Evolutionary conservation across 2,329 filamentous ascomycete species (phyloP).

Genomic region (Clonostachys solani): DNA sequence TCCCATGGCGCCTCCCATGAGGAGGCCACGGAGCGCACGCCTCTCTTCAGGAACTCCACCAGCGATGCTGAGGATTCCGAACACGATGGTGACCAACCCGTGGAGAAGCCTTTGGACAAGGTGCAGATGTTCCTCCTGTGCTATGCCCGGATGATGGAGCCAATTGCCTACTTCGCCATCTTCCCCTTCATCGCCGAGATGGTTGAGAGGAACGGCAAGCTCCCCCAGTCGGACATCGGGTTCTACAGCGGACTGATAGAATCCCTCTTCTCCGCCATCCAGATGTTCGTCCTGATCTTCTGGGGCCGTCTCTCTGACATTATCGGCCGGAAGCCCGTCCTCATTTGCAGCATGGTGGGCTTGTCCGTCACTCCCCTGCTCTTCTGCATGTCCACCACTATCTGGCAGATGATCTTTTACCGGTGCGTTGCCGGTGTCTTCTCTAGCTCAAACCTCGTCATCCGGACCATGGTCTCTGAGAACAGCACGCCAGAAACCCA

Average conservation of each 20-base stretch:
- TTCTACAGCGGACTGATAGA: constrained; percentile 78
- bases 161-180: constrained; percentile 79
- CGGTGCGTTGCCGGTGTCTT: constrained; percentile 71
- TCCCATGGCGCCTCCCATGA: no score
- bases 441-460: constrained; percentile 67
- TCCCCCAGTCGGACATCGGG: constrained; percentile 64
- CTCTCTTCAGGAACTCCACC: no score
- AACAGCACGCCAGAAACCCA: constrained; percentile 66
- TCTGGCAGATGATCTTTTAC: constrained; percentile 73
- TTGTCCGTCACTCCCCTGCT: constrained; percentile 55
- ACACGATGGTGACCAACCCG: no score
- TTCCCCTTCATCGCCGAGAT: constrained; percentile 79
- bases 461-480: constrained; percentile 75
- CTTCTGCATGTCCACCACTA: constrained; percentile 62
- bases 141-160: constrained; percentile 68
- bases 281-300: constrained; percentile 72
- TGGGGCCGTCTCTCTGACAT: constrained; percentile 64
- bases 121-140: constrained; percentile 70
- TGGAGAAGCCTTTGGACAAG: constrained; percentile 46
- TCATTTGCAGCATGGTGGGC: constrained; percentile 63
- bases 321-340: constrained; percentile 67
- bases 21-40: no score
- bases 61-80: no score
- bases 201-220: constrained; percentile 60
- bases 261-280: constrained; percentile 68